These are phyloP conservation scores for Symmetrospora coprosmae DNA, from an alignment of 768 basidiomycete species.

Conservation along the genomic window DNA sequence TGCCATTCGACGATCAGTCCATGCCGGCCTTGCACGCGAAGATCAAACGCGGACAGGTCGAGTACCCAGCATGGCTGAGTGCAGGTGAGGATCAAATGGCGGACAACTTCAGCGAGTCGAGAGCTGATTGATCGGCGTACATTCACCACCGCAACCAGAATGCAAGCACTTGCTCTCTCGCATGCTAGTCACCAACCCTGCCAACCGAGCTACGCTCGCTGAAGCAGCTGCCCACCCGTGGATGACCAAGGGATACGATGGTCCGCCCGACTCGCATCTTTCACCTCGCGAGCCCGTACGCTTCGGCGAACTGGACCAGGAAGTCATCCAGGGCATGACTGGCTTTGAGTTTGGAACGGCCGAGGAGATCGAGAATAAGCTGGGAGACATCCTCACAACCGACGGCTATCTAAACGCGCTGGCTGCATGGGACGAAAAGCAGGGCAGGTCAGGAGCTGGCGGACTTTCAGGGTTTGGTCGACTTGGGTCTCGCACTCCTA, in stretches of 20 bases:
- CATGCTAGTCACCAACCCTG: conserved; percentile 93
- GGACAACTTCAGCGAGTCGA: background rate
- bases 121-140: background rate
- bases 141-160: conserved; percentile 52
- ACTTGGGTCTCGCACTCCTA: background rate
- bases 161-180: conserved; percentile 84
- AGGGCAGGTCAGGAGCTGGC: conserved; percentile 26
- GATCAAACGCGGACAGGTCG: conserved; percentile 91
- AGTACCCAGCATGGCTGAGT: conserved; percentile 93
- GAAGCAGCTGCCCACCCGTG: conserved; percentile 81
- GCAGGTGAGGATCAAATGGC: conserved; percentile 57
- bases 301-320: conserved; percentile 68
- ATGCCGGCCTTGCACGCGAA: conserved; percentile 99
- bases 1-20: conserved; percentile 96
- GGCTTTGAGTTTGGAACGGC: conserved; percentile 92
- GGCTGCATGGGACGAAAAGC: conserved; percentile 56
- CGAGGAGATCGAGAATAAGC: conserved; percentile 64
- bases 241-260: conserved; percentile 77
- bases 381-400: conserved; percentile 58
- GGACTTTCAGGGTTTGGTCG: too few species aligned
- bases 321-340: conserved; percentile 77
- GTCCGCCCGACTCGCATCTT: conserved; percentile 68
- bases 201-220: conserved; percentile 58
- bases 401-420: conserved; percentile 63
- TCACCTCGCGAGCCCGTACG: conserved; percentile 79